Conservation (phyloP, 129 eudicot genomes). For the Ambrosia artemisiifolia region DNA sequence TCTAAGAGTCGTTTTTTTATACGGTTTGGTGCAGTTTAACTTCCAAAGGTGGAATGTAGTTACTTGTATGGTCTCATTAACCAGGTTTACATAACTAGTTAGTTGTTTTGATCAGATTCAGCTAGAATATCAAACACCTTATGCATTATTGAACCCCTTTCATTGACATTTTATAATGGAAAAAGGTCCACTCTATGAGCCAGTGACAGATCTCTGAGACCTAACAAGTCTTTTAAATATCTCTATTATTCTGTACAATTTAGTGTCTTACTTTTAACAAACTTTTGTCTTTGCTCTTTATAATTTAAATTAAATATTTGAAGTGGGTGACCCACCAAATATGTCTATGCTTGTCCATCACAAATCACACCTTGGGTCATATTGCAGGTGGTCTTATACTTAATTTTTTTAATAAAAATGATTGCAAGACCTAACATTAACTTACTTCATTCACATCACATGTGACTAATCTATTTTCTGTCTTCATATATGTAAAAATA, state of each 20-base stretch:
- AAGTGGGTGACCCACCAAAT: background rate
- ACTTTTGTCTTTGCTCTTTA: background rate
- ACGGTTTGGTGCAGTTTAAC: background rate
- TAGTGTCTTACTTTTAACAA: background rate
- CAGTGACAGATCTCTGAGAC: background rate
- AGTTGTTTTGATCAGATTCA: background rate
- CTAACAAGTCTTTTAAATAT: background rate
- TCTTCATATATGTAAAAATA: no score
- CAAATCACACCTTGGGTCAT: no score
- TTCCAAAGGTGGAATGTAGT: background rate
- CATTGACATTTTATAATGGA: background rate
- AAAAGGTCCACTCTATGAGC: background rate
- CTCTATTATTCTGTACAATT: background rate
- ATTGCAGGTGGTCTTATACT: no score
- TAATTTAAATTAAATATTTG: background rate
- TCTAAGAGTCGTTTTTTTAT: background rate
- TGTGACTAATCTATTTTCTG: no score
- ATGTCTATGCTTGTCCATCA: no score
- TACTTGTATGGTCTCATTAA: background rate
- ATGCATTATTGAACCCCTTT: background rate
- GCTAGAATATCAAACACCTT: background rate
- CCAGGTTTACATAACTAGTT: background rate
- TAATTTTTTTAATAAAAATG: no score
- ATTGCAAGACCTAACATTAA: no score
- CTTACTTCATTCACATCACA: no score